Evolutionary conservation across 2,329 filamentous ascomycete species (phyloP).

Genomic region (Ceratocystis ficicola): DNA sequence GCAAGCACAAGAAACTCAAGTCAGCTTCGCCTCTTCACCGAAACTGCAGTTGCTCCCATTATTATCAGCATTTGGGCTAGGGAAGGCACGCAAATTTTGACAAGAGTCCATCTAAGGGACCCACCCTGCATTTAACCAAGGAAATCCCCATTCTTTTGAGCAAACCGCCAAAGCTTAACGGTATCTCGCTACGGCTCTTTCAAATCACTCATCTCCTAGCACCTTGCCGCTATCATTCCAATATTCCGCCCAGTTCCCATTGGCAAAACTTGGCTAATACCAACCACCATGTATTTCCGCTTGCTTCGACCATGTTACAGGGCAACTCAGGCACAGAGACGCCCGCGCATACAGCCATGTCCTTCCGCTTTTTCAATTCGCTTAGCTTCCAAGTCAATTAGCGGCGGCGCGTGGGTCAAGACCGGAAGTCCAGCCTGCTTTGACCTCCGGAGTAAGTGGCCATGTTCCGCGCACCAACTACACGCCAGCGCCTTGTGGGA

Average conservation of each 20-base stretch:
- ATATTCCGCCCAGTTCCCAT: neutral
- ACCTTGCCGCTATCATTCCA: neutral
- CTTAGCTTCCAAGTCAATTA: neutral
- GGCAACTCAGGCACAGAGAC: neutral
- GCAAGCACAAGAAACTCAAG: too few species aligned
- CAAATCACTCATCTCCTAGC: neutral
- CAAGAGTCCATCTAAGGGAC: neutral
- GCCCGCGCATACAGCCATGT: neutral
- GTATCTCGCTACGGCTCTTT: neutral
- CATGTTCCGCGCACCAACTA: neutral
- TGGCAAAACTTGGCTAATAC: neutral
- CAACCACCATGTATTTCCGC: neutral
- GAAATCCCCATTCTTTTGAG: neutral
- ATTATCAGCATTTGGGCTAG: neutral
- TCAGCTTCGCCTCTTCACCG: too few species aligned
- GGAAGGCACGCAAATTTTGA: conserved; percentile 24
- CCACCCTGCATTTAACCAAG: neutral
- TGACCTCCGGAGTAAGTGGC: conserved; percentile 32
- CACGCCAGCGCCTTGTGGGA: neutral
- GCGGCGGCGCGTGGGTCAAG: conserved; percentile 8
- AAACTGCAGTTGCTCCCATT: too few species aligned
- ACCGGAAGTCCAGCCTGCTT: conserved; percentile 30
- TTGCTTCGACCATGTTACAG: neutral
- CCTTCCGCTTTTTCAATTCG: neutral
- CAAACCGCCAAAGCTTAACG: neutral